These are phyloP conservation scores for Daldinia grandis DNA, from an alignment of 495 filamentous ascomycete genomes.

Conservation along the genomic window DNA sequence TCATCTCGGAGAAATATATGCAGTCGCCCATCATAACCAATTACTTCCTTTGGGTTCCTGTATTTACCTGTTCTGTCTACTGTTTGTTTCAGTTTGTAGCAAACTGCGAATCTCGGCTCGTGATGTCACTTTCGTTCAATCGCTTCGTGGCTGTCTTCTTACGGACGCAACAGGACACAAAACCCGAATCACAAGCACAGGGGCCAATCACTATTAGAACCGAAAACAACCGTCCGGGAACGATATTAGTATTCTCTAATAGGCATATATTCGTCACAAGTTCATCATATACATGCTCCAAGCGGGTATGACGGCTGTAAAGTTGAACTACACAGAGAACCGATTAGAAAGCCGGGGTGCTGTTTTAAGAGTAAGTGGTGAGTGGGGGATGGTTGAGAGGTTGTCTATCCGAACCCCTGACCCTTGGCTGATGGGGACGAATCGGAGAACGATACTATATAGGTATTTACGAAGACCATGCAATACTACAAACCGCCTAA, in stretches of 20 bases:
- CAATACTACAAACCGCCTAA: neutral
- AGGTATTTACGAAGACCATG: neutral
- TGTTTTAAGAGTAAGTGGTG: conserved; percentile 13
- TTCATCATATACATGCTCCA: conserved; percentile 6
- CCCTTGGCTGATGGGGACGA: conserved; percentile 20
- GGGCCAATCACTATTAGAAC: neutral
- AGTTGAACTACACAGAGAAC: conserved; percentile 27
- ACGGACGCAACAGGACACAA: neutral
- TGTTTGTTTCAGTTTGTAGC: conserved; percentile 24
- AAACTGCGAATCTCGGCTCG: conserved; percentile 18
- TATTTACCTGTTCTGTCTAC: conserved; percentile 17
- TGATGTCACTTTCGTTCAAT: neutral
- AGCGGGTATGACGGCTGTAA: conserved; percentile 14
- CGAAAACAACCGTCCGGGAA: neutral
- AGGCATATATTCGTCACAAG: neutral
- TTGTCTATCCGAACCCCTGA: conserved; percentile 38
- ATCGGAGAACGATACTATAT: neutral
- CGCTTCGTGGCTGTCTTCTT: neutral
- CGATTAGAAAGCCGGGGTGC: conserved; percentile 26
- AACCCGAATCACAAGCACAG: neutral
- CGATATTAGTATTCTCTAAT: neutral
- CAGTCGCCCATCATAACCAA: conserved; percentile 25
- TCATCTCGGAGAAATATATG: conserved; percentile 40
- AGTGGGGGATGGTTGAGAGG: conserved; percentile 12
- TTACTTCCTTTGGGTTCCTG: conserved; percentile 23